A percentile compares a stretch with the other conserved stretches of the same genome.
Evolutionary conservation across 768 basidiomycete genomes (phyloP).

Genomic region (Strobilomyces echinocephalus): DNA sequence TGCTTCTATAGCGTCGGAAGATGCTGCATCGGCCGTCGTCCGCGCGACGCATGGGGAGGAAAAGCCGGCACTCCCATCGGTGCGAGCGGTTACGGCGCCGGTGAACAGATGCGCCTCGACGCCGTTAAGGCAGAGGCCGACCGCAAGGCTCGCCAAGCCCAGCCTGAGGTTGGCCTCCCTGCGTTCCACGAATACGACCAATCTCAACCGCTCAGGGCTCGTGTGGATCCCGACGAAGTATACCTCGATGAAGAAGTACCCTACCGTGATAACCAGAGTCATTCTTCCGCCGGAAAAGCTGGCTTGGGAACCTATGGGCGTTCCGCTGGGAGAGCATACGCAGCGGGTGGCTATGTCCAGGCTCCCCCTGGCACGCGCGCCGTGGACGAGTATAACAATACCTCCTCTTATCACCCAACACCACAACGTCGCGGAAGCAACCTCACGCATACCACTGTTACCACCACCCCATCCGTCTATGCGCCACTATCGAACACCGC

Average conservation of each 20-base stretch:
- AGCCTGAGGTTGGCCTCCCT: constrained; percentile 64
- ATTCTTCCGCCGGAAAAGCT: constrained; percentile 18
- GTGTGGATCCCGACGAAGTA: constrained; percentile 52
- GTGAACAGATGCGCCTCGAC: constrained; percentile 70
- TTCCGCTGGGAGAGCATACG: constrained; percentile 31
- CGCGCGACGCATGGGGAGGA: constrained; percentile 37
- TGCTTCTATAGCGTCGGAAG: constrained; percentile 83
- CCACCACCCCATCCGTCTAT: constrained; percentile 36
- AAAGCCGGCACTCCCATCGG: constrained; percentile 29
- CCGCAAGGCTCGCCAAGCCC: constrained; percentile 63
- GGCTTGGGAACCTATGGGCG: constrained; percentile 30
- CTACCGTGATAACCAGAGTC: constrained; percentile 30
- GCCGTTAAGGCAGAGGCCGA: constrained; percentile 86
- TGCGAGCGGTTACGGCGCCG: constrained; percentile 35
- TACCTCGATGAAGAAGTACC: constrained; percentile 48
- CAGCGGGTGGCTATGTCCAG: constrained; percentile 60
- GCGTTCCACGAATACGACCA: constrained; percentile 64
- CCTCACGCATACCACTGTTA: constrained; percentile 38
- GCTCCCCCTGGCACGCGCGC: constrained; percentile 62
- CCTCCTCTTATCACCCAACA: constrained; percentile 42
- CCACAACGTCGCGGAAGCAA: constrained; percentile 39
- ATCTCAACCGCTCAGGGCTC: constrained; percentile 59
- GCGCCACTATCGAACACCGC: constrained; percentile 29
- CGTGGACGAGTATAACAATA: constrained; percentile 69
- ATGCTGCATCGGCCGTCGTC: constrained; percentile 70